Percentiles rank a stretch among this genome's conserved stretches.
Conservation (phyloP, 2,329 filamentous ascomycete genomes). For the Pseudogymnoascus sp. region DNA sequence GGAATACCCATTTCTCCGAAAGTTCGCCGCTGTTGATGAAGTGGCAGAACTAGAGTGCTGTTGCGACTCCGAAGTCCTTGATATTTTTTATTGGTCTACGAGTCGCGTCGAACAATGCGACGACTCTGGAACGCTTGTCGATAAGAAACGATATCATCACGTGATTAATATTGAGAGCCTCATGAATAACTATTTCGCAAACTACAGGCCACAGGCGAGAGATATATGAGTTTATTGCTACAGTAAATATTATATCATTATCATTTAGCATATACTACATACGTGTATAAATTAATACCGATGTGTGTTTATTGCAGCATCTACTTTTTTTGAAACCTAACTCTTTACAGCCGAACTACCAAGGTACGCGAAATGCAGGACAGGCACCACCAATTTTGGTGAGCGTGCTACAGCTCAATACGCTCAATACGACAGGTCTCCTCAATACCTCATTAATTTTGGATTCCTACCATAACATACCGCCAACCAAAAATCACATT, state of each 20-base stretch:
- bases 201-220: background rate
- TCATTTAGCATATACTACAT: background rate
- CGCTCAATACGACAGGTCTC: slow-evolving; percentile 3
- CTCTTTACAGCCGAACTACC: background rate
- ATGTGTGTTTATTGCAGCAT: background rate
- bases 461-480: background rate
- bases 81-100: background rate
- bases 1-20: slow-evolving; percentile 74
- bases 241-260: background rate
- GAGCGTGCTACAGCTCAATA: background rate
- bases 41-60: slow-evolving; percentile 5
- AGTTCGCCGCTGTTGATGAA: background rate
- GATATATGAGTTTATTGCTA: background rate
- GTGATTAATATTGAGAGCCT: background rate
- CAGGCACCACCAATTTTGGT: slow-evolving; percentile 2
- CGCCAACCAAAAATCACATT: background rate
- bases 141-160: slow-evolving; percentile 2
- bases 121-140: background rate
- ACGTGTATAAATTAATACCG: background rate
- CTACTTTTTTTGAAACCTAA: background rate
- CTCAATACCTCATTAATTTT: slow-evolving; percentile 1
- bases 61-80: slow-evolving; percentile 5
- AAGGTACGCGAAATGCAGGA: slow-evolving; percentile 5
- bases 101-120: slow-evolving; percentile 7
- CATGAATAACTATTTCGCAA: background rate